A percentile compares a stretch with the other conserved stretches of the same genome.
Conservation (phyloP, 1,284 basidiomycete species). For the Malassezia equina region DNA sequence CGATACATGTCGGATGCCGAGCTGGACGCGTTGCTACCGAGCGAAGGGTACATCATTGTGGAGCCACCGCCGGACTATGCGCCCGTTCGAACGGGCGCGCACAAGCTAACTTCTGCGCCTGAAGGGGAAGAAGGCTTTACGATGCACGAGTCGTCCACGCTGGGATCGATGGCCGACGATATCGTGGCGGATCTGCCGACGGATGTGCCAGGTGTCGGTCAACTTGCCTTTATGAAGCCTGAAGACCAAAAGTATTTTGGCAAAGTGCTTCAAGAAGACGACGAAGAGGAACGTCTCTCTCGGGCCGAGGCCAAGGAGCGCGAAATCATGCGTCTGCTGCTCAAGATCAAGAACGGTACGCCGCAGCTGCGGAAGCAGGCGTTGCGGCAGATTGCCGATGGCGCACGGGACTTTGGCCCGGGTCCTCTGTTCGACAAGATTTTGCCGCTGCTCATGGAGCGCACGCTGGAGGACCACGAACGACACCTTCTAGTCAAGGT, state of each 20-base stretch:
- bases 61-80: constrained; percentile 88
- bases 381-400: constrained; percentile 96
- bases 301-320: constrained; percentile 99
- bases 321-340: constrained; percentile 97
- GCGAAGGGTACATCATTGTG: constrained; percentile 79
- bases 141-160: constrained; percentile 85
- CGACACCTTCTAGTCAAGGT: constrained; percentile 97
- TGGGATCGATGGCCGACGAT: constrained; percentile 73
- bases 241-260: constrained; percentile 97
- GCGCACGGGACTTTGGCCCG: constrained; percentile 94
- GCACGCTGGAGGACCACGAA: constrained; percentile 96
- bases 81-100: constrained; percentile 63
- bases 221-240: constrained; percentile 91
- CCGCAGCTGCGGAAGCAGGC: constrained; percentile 96
- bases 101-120: constrained; percentile 63
- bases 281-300: constrained; percentile 62
- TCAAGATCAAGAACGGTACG: constrained; percentile 99
- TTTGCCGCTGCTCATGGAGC: constrained; percentile 93
- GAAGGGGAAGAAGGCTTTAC: constrained; percentile 70
- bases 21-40: constrained; percentile 77
- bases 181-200: constrained; percentile 85
- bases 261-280: constrained; percentile 87
- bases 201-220: constrained; percentile 94
- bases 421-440: constrained; percentile 99
- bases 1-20: constrained; percentile 90